Evolutionary conservation across 768 basidiomycete species (phyloP).

Genomic region (Lactarius trivialis): DNA sequence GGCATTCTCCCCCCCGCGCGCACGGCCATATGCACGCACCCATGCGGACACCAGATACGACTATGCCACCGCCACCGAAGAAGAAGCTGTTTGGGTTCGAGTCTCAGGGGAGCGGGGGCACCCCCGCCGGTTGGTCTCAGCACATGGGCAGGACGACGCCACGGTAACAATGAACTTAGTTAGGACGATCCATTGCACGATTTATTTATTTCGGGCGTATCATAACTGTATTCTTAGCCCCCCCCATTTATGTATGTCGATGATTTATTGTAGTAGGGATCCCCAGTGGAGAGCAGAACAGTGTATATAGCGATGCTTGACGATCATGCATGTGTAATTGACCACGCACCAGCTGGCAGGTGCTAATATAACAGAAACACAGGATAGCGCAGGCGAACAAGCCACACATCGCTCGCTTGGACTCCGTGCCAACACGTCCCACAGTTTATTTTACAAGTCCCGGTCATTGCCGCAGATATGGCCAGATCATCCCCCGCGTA

Average conservation of each 20-base stretch:
- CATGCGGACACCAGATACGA: not conserved
- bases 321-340: not conserved
- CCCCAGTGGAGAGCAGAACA: not conserved
- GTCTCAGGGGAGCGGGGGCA: not conserved
- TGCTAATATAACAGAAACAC: not conserved
- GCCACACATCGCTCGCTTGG: not conserved
- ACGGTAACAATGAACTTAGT: slow-evolving; percentile 1
- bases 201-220: slow-evolving; percentile 18
- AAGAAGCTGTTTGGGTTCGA: slow-evolving; percentile 18
- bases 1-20: not conserved
- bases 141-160: slow-evolving; percentile 3
- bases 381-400: not conserved
- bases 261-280: not conserved
- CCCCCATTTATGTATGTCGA: slow-evolving; percentile 10
- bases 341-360: not conserved
- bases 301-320: not conserved
- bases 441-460: not conserved
- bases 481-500: not conserved
- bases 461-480: not conserved
- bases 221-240: slow-evolving; percentile 21
- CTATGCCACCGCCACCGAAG: slow-evolving; percentile 14
- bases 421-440: not conserved
- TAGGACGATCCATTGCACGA: not conserved
- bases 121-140: not conserved
- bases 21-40: not conserved